phyloP scores from a whole-genome alignment of 805 yeast genomes.

The Candida loeiensis region DNA sequence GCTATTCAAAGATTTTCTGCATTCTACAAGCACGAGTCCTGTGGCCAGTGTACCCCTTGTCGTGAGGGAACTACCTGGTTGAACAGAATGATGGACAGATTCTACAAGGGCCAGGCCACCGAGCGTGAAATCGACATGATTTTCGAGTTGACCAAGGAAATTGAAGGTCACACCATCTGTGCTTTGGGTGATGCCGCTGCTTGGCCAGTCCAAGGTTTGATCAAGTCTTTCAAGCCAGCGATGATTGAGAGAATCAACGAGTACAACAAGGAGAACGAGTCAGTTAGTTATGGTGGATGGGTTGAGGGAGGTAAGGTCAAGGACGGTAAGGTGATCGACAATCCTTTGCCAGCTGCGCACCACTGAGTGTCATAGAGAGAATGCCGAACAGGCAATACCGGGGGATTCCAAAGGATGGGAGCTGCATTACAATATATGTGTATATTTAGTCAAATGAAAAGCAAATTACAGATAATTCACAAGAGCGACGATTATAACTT shows the following conservation, averaged over 20 bases:
- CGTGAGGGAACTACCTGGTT: conserved; percentile 92
- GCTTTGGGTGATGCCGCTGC: conserved; percentile 93
- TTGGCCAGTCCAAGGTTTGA: conserved; percentile 90
- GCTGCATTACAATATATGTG: conserved; percentile 4
- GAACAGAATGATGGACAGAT: conserved; percentile 78
- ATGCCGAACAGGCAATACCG: neutral
- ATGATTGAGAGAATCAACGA: conserved; percentile 72
- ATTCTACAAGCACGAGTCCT: conserved; percentile 87
- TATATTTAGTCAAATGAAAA: conserved; percentile 4
- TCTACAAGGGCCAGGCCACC: conserved; percentile 73
- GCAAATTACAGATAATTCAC: neutral
- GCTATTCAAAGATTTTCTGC: conserved; percentile 83
- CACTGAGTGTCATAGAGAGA: conserved; percentile 16
- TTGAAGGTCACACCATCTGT: conserved; percentile 90
- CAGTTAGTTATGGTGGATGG: conserved; percentile 77
- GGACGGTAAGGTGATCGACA: conserved; percentile 63
- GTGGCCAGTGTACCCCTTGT: conserved; percentile 95
- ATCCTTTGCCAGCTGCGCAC: conserved; percentile 50
- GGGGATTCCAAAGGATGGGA: conserved; percentile 2
- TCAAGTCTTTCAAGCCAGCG: conserved; percentile 79
- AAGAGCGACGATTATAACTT: no score
- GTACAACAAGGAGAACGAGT: conserved; percentile 49
- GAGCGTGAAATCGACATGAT: conserved; percentile 82
- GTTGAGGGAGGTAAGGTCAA: conserved; percentile 51
- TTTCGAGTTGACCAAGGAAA: conserved; percentile 77